These are phyloP conservation scores for Fusarium acutatum DNA, from an alignment of 2,329 filamentous ascomycete species.

Conservation along the genomic window DNA sequence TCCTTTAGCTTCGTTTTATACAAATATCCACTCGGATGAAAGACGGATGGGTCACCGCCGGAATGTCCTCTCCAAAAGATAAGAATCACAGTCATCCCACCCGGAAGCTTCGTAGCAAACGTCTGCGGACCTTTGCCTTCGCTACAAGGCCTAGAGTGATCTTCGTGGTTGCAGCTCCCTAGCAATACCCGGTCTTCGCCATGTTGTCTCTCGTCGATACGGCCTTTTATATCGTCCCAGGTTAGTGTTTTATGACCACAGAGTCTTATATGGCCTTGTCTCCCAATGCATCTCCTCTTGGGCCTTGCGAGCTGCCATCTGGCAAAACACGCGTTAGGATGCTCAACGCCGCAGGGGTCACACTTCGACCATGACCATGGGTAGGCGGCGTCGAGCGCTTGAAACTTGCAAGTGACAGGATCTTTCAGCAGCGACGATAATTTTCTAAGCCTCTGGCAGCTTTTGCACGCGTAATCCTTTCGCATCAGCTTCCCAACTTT, in stretches of 20 bases:
- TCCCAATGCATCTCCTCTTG: background rate
- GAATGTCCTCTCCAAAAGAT: background rate
- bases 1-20: accelerated
- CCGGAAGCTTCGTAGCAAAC: background rate
- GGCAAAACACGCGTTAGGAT: background rate
- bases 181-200: background rate
- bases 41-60: background rate
- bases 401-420: background rate
- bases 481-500: background rate
- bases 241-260: background rate
- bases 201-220: background rate
- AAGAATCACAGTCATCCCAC: background rate
- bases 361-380: background rate
- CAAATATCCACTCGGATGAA: background rate
- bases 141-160: background rate
- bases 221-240: background rate
- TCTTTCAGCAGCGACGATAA: accelerated
- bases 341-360: background rate
- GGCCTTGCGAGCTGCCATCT: background rate
- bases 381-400: accelerated
- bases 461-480: background rate
- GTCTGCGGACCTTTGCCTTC: background rate
- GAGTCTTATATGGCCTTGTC: background rate
- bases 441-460: background rate
- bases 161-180: background rate